phyloP scores from a whole-genome alignment of 208 protist genomes.

The Trypanosoma theileri region DNA sequence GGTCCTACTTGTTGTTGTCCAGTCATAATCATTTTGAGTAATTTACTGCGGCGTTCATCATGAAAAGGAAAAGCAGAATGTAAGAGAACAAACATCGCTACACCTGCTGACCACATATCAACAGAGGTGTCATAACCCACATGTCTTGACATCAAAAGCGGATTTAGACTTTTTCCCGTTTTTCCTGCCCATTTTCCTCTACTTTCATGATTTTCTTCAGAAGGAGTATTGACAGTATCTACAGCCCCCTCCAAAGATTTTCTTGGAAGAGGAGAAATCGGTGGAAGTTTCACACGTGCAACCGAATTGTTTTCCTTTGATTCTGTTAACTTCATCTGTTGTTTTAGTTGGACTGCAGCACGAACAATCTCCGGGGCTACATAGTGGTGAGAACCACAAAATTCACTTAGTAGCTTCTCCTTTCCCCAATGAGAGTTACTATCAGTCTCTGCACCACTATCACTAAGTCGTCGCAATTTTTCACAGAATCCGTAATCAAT shows the following conservation, averaged over 20 bases:
- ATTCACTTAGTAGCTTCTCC: slow-evolving; percentile 16
- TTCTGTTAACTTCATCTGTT: neutral
- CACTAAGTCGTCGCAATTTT: neutral
- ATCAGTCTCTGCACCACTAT: neutral
- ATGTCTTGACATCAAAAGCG: neutral
- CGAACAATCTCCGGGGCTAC: slow-evolving; percentile 40
- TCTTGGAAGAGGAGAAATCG: neutral
- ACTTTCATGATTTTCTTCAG: neutral
- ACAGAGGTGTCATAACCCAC: slow-evolving; percentile 22
- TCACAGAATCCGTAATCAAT: slow-evolving; percentile 40
- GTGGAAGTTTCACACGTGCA: slow-evolving; percentile 7
- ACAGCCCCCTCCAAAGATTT: neutral
- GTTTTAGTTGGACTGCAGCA: neutral
- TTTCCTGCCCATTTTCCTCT: neutral
- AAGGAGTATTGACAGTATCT: no score
- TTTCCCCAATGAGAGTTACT: neutral
- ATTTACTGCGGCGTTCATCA: slow-evolving; percentile 15
- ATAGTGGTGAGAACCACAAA: slow-evolving; percentile 40
- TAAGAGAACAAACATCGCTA: slow-evolving; percentile 33
- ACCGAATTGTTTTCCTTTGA: neutral
- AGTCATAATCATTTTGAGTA: slow-evolving; percentile 23
- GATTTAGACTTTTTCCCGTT: neutral
- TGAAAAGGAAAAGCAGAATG: slow-evolving; percentile 32
- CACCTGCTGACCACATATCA: slow-evolving; percentile 34
- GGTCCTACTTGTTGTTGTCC: slow-evolving; percentile 1